These are phyloP conservation scores for Cordyceps militaris DNA, from an alignment of 2,329 filamentous ascomycete species.

Conservation along the genomic window DNA sequence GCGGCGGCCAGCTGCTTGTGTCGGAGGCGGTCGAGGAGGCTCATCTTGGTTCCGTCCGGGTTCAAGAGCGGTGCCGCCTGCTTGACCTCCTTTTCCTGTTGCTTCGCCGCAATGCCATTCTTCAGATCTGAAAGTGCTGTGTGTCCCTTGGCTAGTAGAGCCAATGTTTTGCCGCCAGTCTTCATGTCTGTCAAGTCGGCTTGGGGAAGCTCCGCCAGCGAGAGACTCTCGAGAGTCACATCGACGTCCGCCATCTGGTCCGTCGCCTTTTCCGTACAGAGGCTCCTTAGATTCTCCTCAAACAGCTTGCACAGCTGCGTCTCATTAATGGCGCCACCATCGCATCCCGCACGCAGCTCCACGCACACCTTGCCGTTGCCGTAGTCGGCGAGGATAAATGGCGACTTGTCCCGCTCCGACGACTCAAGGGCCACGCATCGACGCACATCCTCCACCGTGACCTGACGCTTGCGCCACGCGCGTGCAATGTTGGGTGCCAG, in stretches of 20 bases:
- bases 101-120: slow-evolving; percentile 47
- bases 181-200: slow-evolving; percentile 28
- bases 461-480: slow-evolving; percentile 65
- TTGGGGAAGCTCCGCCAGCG: slow-evolving; percentile 40
- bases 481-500: slow-evolving; percentile 57
- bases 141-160: slow-evolving; percentile 58
- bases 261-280: slow-evolving; percentile 34
- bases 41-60: slow-evolving; percentile 47
- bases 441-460: slow-evolving; percentile 58
- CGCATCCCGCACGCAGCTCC: slow-evolving; percentile 40
- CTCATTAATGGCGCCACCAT: slow-evolving; percentile 38
- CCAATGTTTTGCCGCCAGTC: slow-evolving; percentile 38
- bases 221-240: slow-evolving; percentile 46
- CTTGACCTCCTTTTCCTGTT: slow-evolving; percentile 38
- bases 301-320: slow-evolving; percentile 49
- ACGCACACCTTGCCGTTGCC: slow-evolving; percentile 51
- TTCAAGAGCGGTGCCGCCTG: slow-evolving; percentile 29
- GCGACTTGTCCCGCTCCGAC: slow-evolving; percentile 28
- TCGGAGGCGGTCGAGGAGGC: slow-evolving; percentile 69
- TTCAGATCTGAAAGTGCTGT: slow-evolving; percentile 63
- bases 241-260: slow-evolving; percentile 26
- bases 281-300: slow-evolving; percentile 39
- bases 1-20: slow-evolving; percentile 57
- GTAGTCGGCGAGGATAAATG: slow-evolving; percentile 43
- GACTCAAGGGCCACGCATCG: slow-evolving; percentile 57